phyloP scores from a whole-genome alignment of 2,329 filamentous ascomycete species.

The Tolypocladium inflatum region DNA sequence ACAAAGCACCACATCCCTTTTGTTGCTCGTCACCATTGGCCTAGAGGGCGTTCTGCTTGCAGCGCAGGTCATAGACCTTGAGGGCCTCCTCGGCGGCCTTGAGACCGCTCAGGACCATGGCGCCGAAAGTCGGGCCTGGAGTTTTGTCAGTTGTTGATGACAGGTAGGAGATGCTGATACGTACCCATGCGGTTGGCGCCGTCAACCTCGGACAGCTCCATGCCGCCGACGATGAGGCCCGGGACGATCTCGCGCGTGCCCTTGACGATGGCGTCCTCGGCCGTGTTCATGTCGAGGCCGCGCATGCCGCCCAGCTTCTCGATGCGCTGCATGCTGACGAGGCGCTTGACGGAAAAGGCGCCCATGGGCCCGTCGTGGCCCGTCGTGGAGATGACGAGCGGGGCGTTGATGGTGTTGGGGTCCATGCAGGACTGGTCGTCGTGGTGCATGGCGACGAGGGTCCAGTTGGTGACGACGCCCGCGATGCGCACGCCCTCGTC shows the following conservation, averaged over 20 bases:
- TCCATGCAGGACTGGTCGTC: conserved; percentile 94
- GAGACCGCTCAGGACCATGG: conserved; percentile 79
- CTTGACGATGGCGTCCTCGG: conserved; percentile 92
- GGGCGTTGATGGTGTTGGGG: conserved; percentile 92
- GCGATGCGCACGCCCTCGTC: conserved; percentile 57
- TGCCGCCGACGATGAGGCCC: conserved; percentile 85
- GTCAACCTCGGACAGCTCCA: conserved; percentile 87
- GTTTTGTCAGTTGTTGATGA: not conserved
- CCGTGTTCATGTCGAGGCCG: conserved; percentile 82
- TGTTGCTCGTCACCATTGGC: not conserved
- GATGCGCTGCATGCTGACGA: conserved; percentile 78
- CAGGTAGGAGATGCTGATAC: conserved; percentile 1
- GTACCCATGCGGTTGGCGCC: conserved; percentile 82
- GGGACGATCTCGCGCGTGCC: conserved; percentile 79
- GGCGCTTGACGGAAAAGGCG: conserved; percentile 82
- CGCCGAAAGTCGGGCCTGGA: conserved; percentile 66
- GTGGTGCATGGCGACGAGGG: conserved; percentile 77
- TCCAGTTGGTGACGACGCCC: conserved; percentile 95
- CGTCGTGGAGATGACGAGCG: conserved; percentile 79
- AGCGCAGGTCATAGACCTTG: conserved; percentile 65
- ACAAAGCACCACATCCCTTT: not conserved
- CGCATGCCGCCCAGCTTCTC: conserved; percentile 86
- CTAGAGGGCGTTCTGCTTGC: conserved; percentile 63
- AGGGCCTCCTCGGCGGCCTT: conserved; percentile 87
- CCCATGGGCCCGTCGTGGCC: conserved; percentile 88